Evolutionary conservation across 495 filamentous ascomycete species (phyloP), one percentile per base, ranked within the genome.

Genomic region (Jackrogersella multiformis): DNA sequence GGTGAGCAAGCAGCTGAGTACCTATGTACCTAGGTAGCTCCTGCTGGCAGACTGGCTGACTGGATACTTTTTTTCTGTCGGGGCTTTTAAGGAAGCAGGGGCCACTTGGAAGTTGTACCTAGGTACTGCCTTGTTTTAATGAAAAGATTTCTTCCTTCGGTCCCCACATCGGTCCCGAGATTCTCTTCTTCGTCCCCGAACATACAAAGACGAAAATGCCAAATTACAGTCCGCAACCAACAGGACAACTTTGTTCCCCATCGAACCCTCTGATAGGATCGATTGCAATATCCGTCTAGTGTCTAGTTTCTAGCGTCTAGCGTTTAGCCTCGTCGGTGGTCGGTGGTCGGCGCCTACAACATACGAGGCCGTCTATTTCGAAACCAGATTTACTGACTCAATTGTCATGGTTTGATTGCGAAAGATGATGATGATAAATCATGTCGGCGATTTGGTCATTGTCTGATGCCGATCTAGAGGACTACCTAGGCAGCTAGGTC

Each of bases 151-250:
- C n/a, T n/a, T n/a, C n/a, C n/a, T n/a, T n/a, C n/a, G n/a, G n/a
- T n/a, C n/a, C n/a, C n/a, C n/a, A n/a, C 5, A 36, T 69, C 66
- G 66, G 66, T 61, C 61, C 66, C 66, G 66, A 69, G 56, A 15
- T 20, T 42, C 5, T 20, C 35, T 45, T 10, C 30, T 62, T 54
- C 57, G 41, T 35, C 21, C 10, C 64, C 64, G 64, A 68, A 38
- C 13, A 58, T 35, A 34, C 38, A 54, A 34, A 8, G 18, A 59
- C 56, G 56, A 59, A 7, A 59, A 52, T 34, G 10, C 24, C 15
- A 64, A 51, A 30, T 51, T 20, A 30, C 7, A 39, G 15, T 15
- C 30, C 53, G 51, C 20, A 15, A 48, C 13, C 51, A 32, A 48
- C 56, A 26, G 61, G n/a, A 55, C 64, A 66, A 6, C 20, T 55